Percentiles rank a stretch among this genome's conserved stretches.
phyloP scores from a whole-genome alignment of 495 filamentous ascomycete species.

The Peziza echinospora region DNA sequence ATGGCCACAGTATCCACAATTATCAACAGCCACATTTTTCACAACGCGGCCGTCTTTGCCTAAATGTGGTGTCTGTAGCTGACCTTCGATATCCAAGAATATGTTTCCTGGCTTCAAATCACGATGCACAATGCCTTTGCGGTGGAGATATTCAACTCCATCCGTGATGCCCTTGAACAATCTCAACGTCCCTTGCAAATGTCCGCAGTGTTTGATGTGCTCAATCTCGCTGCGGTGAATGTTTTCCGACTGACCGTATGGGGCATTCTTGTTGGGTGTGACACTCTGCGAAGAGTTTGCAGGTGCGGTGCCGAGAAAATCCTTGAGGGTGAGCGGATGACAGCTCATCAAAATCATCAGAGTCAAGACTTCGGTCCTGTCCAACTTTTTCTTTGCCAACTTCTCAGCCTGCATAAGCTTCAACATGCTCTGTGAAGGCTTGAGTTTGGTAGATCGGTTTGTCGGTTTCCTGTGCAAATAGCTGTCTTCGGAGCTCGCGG shows the following conservation, averaged over 20 bases:
- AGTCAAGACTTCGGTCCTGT: conserved; percentile 14
- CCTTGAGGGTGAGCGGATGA: conserved; percentile 26
- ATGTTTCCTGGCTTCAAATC: conserved; percentile 99
- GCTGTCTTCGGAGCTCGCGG: too few relatives aligned
- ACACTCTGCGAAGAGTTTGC: not conserved
- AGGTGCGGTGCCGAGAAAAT: conserved; percentile 18
- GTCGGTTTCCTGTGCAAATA: too few relatives aligned
- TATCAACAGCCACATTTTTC: too few relatives aligned
- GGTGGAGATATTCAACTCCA: conserved; percentile 72
- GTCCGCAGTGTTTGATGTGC: conserved; percentile 27
- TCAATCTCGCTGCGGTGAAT: not conserved
- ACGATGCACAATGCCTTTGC: conserved; percentile 75
- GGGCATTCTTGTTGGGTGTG: not conserved
- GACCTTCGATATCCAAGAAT: conserved; percentile 55
- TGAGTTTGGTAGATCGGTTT: too few relatives aligned
- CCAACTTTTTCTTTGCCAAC: not conserved
- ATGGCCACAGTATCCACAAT: too few relatives aligned
- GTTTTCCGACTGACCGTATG: not conserved
- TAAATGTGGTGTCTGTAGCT: too few relatives aligned
- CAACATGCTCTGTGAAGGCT: too few relatives aligned
- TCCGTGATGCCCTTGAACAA: conserved; percentile 39
- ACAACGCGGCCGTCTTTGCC: too few relatives aligned
- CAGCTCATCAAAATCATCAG: conserved; percentile 36
- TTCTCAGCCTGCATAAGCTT: not conserved
- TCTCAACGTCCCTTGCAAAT: conserved; percentile 25